Conservation (phyloP, 2,329 filamentous ascomycete species). For the Aspergillus nomiae region DNA sequence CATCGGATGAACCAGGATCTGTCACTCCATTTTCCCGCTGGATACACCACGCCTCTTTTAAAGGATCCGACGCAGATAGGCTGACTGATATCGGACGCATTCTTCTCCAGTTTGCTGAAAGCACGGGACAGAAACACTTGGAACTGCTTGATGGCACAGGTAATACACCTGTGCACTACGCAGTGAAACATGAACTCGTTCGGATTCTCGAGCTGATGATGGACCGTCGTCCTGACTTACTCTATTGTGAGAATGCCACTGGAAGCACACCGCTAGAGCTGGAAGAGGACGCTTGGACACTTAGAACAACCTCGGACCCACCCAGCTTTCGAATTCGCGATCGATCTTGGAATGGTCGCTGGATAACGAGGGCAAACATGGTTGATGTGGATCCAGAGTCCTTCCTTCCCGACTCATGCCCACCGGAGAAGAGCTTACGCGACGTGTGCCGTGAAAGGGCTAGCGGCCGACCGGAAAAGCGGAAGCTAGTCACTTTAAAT, state of each 20-base stretch:
- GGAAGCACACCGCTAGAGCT: slow-evolving; percentile 71
- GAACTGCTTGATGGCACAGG: slow-evolving; percentile 46
- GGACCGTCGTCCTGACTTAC: slow-evolving; percentile 58
- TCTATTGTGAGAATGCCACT: slow-evolving; percentile 73
- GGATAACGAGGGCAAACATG: background rate
- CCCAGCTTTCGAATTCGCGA: slow-evolving; percentile 7
- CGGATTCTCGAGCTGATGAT: slow-evolving; percentile 58
- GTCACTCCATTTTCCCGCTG: slow-evolving; percentile 60
- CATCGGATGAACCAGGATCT: slow-evolving; percentile 26
- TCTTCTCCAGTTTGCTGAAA: slow-evolving; percentile 50
- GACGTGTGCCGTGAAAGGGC: slow-evolving; percentile 38
- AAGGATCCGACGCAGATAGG: background rate
- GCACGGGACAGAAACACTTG: slow-evolving; percentile 49
- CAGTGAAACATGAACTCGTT: slow-evolving; percentile 50
- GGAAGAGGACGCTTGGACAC: slow-evolving; percentile 31
- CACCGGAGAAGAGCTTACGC: slow-evolving; percentile 32
- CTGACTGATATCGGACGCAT: slow-evolving; percentile 5
- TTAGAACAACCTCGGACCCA: slow-evolving; percentile 21
- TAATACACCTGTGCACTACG: slow-evolving; percentile 46
- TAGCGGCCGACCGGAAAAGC: slow-evolving; percentile 38
- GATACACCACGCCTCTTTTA: slow-evolving; percentile 38
- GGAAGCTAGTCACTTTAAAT: slow-evolving; percentile 57
- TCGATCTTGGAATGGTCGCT: background rate
- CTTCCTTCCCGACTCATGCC: slow-evolving; percentile 12
- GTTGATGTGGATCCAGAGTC: slow-evolving; percentile 3